Base-by-base conservation (phyloP, 805 yeast genomes). In the Saccharomycopsis sp. region DNA sequence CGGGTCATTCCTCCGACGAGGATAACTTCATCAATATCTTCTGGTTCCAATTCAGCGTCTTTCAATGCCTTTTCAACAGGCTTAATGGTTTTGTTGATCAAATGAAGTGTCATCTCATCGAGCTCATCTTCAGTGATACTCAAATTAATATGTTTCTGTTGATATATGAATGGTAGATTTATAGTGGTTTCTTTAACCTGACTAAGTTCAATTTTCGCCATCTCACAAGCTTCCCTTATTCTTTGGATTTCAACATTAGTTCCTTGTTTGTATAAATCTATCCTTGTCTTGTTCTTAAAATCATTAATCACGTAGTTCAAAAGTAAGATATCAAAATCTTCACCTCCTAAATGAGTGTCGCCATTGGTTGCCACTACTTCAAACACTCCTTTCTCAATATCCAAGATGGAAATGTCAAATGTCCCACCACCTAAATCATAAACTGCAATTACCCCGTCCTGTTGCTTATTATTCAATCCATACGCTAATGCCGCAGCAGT, bases 1-100 rank as follows among this genome's bases (percentile, higher is more conserved):
- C 94, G 69, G 3, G 95, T 84, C 94, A 85, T 85, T 52, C 95
- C 95, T 47, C 95, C 95, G 32, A 85, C 94, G 35, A 85, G 59
- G 36, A 85, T 75, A 24, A 85, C 77, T 59, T 85, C 88, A 57
- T 84, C 85, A 40, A 84, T 70, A 28, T 83, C 86, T 27, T 72
- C 71, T 5, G 79, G 67, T 35, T 76, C 68, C 51, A 85, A 63
- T 31, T 75, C 81, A 1, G 93, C 87, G 64, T 85, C 95, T 55
- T 76, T 73, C 38, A 85, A 60, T 34, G 93, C 88, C 57, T 75
- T 75, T 56, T 79, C 77, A 22, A 84, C 87, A 3, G 90, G 89
- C 29, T 74, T 81, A 7, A 81, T 70, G 7, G 93, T 83, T 53
- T 74, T 73, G 46, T 79, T 67, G 50, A 85, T 79, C 52, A 85